Percentiles rank a stretch among this genome's conserved stretches.
phyloP scores from a whole-genome alignment of 495 filamentous ascomycete species.

The Penicillium antarcticum region DNA sequence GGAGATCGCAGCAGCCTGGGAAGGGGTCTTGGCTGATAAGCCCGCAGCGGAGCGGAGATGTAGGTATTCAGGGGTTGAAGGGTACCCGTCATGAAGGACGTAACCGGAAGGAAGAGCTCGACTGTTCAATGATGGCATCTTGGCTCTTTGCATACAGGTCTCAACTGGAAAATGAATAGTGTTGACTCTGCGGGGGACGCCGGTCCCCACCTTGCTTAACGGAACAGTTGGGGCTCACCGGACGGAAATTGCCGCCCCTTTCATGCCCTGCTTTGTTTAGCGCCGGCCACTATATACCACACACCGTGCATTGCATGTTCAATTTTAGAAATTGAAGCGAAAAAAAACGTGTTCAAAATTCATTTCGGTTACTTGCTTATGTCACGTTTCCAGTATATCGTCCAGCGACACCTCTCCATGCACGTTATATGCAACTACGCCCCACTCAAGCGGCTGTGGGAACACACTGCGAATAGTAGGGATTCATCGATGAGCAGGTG shows the following conservation, averaged over 20 bases:
- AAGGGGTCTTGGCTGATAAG: conserved; percentile 34
- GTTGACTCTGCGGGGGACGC: too few relatives aligned
- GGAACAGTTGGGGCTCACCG: too few relatives aligned
- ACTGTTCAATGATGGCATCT: background rate
- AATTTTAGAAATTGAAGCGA: too few relatives aligned
- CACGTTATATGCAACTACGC: background rate
- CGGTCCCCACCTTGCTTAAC: too few relatives aligned
- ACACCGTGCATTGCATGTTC: too few relatives aligned
- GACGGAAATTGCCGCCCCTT: too few relatives aligned
- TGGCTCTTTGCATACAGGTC: background rate
- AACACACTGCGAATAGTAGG: conserved; percentile 52
- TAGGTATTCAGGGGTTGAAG: conserved; percentile 33
- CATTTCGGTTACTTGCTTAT: background rate
- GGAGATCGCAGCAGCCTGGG: conserved; percentile 30
- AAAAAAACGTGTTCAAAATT: too few relatives aligned
- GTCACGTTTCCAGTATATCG: background rate
- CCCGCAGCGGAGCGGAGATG: conserved; percentile 34
- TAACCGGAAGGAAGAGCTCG: conserved; percentile 29
- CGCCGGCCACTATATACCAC: too few relatives aligned
- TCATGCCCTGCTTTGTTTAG: too few relatives aligned
- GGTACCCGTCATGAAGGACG: conserved; percentile 30
- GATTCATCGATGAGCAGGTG: conserved; percentile 40
- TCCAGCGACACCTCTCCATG: background rate
- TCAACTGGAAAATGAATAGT: too few relatives aligned
- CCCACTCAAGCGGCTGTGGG: conserved; percentile 11